Percentiles rank a stretch among this genome's conserved stretches.
Conservation (phyloP, 2,329 filamentous ascomycete species). For the Aspergillus sp. region DNA sequence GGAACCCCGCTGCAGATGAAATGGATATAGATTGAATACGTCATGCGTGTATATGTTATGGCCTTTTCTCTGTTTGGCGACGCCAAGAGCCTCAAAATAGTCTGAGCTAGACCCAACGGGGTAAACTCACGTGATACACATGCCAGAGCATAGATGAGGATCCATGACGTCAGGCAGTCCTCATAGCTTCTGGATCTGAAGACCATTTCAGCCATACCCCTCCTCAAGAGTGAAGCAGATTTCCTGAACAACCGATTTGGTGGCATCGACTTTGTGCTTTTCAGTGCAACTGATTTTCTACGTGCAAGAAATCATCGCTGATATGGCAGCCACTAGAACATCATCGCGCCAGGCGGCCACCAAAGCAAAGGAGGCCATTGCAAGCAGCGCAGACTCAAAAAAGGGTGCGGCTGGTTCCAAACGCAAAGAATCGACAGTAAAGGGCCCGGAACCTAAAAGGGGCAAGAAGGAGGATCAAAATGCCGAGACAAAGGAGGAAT, state of each 20-base stretch:
- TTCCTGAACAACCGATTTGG: neutral
- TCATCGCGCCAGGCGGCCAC: constrained; percentile 40
- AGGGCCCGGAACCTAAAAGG: constrained; percentile 29
- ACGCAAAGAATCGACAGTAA: constrained; percentile 31
- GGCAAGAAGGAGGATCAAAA: constrained; percentile 28
- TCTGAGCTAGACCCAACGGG: neutral
- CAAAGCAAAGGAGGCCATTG: constrained; percentile 39
- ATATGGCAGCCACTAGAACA: constrained; percentile 29
- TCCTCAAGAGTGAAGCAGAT: neutral
- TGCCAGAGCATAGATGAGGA: neutral
- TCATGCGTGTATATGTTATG: neutral
- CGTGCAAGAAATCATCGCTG: neutral
- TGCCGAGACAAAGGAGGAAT: constrained; percentile 3
- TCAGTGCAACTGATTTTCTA: neutral
- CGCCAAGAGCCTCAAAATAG: neutral
- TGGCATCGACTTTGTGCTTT: neutral
- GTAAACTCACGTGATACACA: constrained; percentile 1
- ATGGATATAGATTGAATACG: constrained; percentile 34
- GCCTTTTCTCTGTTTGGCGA: neutral
- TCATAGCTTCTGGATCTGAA: constrained; percentile 8
- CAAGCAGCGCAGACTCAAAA: constrained; percentile 25
- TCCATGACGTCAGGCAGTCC: constrained; percentile 30
- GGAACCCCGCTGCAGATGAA: constrained; percentile 16
- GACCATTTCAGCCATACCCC: neutral
- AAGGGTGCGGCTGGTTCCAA: constrained; percentile 29